Base-by-base conservation (phyloP, 805 yeast species). In the Candida piceae region DNA sequence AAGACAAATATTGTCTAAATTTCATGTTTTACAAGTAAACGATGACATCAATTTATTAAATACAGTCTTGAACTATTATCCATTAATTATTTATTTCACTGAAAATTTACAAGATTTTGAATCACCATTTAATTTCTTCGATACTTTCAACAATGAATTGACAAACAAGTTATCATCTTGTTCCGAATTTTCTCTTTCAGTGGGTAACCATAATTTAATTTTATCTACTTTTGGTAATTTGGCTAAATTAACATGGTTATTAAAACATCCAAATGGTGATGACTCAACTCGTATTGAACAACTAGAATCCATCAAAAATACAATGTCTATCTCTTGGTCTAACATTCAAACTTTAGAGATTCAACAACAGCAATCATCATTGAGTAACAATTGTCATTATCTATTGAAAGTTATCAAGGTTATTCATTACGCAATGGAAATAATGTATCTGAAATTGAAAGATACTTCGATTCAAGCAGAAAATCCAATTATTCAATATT, bases 181-280 rank as follows among this genome's bases (percentile, higher is more conserved):
- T n/a, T n/a, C n/a, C n/a, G n/a, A n/a, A n/a, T n/a, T n/a, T n/a
- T n/a, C n/a, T n/a, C n/a, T n/a, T n/a, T n/a, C n/a, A n/a, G n/a
- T n/a, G n/a, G n/a, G n/a, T 20, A 22, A 24, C 26, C 17, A 29
- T 13, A 10, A 23, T 4, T 15, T 32, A n/a, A 18, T 16, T 4
- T 22, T 17, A 26, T 11, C 35, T 4, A 15, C 28, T 10, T 28
- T 16, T 38, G 71, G 66, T 34, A 48, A 62, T 25, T 28, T 60
- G 10, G 62, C 67, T 18, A 69, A 69, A 40, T 47, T 66, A 10
- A 46, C 62, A 1, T 68, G 65, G 64, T 40, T 68, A 12, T 46
- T 63, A n/a, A 34, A 51, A 20, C 25, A 22, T 20, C 9, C 33
- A 23, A 5, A 13, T 11, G 11, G 8, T n/a, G 12, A 7, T 12